Evolutionary conservation across 768 basidiomycete genomes (phyloP).

Genomic region (Pleurotus eryngii): DNA sequence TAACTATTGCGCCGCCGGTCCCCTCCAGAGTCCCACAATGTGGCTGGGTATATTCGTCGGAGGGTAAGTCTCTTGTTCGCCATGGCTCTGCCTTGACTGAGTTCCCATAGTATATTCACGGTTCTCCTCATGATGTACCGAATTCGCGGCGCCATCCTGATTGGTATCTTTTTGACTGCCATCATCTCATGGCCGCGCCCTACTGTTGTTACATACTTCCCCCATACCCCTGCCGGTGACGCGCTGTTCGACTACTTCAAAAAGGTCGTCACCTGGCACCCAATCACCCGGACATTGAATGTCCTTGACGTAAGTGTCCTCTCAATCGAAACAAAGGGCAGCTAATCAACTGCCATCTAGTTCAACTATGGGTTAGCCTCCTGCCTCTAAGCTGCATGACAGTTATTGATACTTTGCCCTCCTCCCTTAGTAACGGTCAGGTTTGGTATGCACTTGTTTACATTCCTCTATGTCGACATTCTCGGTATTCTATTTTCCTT

Average conservation of each 20-base stretch:
- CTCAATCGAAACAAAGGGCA: slow-evolving; percentile 9
- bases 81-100: not conserved
- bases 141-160: slow-evolving; percentile 77
- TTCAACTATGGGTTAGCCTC: slow-evolving; percentile 40
- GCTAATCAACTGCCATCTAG: slow-evolving; percentile 23
- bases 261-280: slow-evolving; percentile 75
- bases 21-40: slow-evolving; percentile 72
- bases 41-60: slow-evolving; percentile 89
- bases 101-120: slow-evolving; percentile 57
- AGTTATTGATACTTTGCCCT: not conserved
- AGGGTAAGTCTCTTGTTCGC: slow-evolving; percentile 44
- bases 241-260: slow-evolving; percentile 82
- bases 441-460: slow-evolving; percentile 89
- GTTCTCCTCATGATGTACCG: slow-evolving; percentile 82
- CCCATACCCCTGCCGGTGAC: slow-evolving; percentile 65
- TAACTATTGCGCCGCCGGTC: slow-evolving; percentile 58
- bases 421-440: slow-evolving; percentile 48
- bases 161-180: slow-evolving; percentile 81
- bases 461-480: slow-evolving; percentile 89
- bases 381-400: not conserved
- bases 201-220: slow-evolving; percentile 79
- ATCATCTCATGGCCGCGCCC: slow-evolving; percentile 88
- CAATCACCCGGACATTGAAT: slow-evolving; percentile 58
- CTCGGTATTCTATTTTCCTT: slow-evolving; percentile 45
- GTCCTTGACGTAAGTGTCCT: slow-evolving; percentile 54